Percentiles rank a stretch among this genome's conserved stretches.
Conservation (phyloP, 495 filamentous ascomycete genomes). For the Thozetella sp. region DNA sequence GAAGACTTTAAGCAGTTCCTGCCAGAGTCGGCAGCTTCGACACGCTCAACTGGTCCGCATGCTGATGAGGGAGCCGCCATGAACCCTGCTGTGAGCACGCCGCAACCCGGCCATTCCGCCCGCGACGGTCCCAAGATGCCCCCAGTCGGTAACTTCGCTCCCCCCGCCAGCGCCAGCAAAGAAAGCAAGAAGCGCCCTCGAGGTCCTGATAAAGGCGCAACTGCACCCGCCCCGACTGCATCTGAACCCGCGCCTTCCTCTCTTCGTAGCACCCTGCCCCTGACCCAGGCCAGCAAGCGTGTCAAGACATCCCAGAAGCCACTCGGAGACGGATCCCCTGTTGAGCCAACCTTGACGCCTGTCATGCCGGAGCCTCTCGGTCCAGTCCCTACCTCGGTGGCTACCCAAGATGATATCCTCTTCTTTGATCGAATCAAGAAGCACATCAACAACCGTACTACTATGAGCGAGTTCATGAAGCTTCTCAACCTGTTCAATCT, state of each 20-base stretch:
- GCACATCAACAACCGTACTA: slow-evolving; percentile 86
- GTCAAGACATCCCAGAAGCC: slow-evolving; percentile 65
- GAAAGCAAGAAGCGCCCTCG: slow-evolving; percentile 75
- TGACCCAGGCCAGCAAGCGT: slow-evolving; percentile 50
- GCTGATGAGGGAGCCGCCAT: slow-evolving; percentile 67
- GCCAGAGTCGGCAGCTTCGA: slow-evolving; percentile 92
- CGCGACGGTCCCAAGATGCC: slow-evolving; percentile 73
- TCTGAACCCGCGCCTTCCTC: slow-evolving; percentile 31
- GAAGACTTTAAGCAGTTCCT: slow-evolving; percentile 99
- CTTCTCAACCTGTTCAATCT: slow-evolving; percentile 92
- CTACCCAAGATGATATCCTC: slow-evolving; percentile 74
- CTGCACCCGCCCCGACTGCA: slow-evolving; percentile 20
- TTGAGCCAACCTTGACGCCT: slow-evolving; percentile 86
- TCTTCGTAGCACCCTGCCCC: slow-evolving; percentile 31
- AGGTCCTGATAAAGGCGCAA: slow-evolving; percentile 33
- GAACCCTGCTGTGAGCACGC: slow-evolving; percentile 39
- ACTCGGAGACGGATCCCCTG: slow-evolving; percentile 64
- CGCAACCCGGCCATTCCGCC: slow-evolving; percentile 42
- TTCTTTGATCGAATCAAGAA: slow-evolving; percentile 99
- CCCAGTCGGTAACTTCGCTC: slow-evolving; percentile 91
- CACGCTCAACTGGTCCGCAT: slow-evolving; percentile 68
- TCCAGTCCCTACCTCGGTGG: slow-evolving; percentile 65
- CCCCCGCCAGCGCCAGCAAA: slow-evolving; percentile 73
- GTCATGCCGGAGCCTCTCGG: slow-evolving; percentile 82
- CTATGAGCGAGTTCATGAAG: slow-evolving; percentile 93